Evolutionary conservation across 176 grass and related monocot genomes (phyloP), one percentile per base, ranked within the genome.

Genomic region (Carex myosuroides): DNA sequence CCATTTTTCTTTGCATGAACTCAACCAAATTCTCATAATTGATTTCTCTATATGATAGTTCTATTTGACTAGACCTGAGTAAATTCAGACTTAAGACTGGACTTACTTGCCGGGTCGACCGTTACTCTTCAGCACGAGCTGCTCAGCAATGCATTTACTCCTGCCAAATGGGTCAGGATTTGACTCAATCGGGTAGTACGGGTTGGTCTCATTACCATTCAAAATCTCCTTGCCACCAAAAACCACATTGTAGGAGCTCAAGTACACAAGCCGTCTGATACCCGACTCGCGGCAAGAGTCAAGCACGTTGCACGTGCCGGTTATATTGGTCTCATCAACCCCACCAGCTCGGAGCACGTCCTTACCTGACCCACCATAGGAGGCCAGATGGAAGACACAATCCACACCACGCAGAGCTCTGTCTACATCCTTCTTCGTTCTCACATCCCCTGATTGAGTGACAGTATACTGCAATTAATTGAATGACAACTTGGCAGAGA

Each of bases 311-410:
- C 88, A 97, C 2, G 90, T 97, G 16, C 94, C 92, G 3, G 86
- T 94, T 78, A 97, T 91, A 60, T 97, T 94, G 81, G 92, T 44
- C 55, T 88, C 83, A 42, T 94, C 87, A 1, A 85, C 64, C 33
- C 89, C 84, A 12, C 92, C 90, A 8, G 85, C 78, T 66, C 88
- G 92, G 13, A 97, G 87, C 94, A 94, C 94, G 56, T 94, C 88
- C 81, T 97, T 97, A 74, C 94, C 94, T 5, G 94, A 97, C 84
- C 89, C 88, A 24, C 94, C 94, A 79, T 88, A 97, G 1, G 94
- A 92, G 80, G 92, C 90, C 7, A 97, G 87, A 70, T 97, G 94
- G 46, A 94, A 97, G 66, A 97, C 92, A 29, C 94, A 94, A 79
- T 97, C 85, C n/a, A 83, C 87, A 0, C 86, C 68, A 0, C 54